phyloP scores from a whole-genome alignment of 108 stramenopile genomes.

The Skeletonema marinoi region DNA sequence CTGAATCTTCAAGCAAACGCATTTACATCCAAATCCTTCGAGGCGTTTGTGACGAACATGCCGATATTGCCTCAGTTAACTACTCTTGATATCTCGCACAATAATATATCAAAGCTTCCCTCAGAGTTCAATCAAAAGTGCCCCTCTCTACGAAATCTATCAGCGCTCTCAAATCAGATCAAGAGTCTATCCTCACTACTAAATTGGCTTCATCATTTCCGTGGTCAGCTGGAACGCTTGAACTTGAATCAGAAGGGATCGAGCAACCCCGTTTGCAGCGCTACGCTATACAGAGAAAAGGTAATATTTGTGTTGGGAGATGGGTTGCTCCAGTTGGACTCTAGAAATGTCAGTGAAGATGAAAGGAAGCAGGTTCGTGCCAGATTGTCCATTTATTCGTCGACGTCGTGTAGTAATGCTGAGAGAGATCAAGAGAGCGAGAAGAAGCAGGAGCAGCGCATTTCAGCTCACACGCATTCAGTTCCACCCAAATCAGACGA shows the following conservation, averaged over 20 bases:
- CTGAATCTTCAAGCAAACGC: conserved; percentile 36
- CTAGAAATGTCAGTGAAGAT: neutral
- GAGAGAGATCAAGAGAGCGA: neutral
- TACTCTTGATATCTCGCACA: conserved; percentile 41
- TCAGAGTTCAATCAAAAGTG: neutral
- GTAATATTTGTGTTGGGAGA: conserved; percentile 35
- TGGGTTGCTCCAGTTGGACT: conserved; percentile 9
- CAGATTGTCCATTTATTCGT: conserved; percentile 2
- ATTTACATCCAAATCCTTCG: conserved; percentile 29
- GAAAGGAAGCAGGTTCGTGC: conserved; percentile 21
- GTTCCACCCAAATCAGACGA: neutral
- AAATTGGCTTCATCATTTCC: conserved; percentile 25
- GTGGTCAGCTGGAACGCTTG: conserved; percentile 15
- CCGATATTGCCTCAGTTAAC: conserved; percentile 14
- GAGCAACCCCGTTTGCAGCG: conserved; percentile 37
- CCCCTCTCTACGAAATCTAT: conserved; percentile 22
- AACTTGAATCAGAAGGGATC: conserved; percentile 8
- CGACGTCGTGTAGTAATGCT: neutral
- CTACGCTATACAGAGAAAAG: conserved; percentile 37
- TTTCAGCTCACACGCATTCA: neutral
- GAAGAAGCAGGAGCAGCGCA: neutral
- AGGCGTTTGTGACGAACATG: neutral
- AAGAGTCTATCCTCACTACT: conserved; percentile 28
- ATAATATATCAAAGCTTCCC: conserved; percentile 30
- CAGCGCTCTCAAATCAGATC: conserved; percentile 20